Percentiles rank a stretch among this genome's conserved stretches.
These are phyloP conservation scores for Podospora tetraspora DNA, from an alignment of 495 filamentous ascomycete genomes.

Conservation along the genomic window DNA sequence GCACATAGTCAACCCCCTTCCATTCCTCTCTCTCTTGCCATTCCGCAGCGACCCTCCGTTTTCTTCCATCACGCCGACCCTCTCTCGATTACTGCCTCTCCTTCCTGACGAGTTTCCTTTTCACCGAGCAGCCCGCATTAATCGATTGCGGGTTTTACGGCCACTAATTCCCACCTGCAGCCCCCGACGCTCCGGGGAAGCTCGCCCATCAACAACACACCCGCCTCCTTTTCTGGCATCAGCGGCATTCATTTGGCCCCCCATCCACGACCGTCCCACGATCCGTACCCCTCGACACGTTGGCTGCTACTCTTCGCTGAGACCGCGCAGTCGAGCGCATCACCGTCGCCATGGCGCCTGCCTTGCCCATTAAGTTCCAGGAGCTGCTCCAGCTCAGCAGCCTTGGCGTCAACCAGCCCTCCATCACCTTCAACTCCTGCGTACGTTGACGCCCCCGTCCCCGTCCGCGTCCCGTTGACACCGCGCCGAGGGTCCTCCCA, in stretches of 20 bases:
- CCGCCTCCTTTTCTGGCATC: slow-evolving; percentile 21
- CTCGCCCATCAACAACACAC: slow-evolving; percentile 18
- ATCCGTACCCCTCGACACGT: slow-evolving; percentile 31
- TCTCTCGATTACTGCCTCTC: neutral
- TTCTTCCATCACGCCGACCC: slow-evolving; percentile 7
- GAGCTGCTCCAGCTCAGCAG: slow-evolving; percentile 83
- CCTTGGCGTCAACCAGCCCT: slow-evolving; percentile 73
- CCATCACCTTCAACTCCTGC: slow-evolving; percentile 96
- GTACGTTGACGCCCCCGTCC: slow-evolving; percentile 51
- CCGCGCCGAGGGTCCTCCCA: slow-evolving; percentile 4
- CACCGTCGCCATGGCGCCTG: slow-evolving; percentile 39
- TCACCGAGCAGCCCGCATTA: slow-evolving; percentile 13
- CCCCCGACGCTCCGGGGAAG: slow-evolving; percentile 7
- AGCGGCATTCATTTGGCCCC: slow-evolving; percentile 13
- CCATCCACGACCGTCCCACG: slow-evolving; percentile 3
- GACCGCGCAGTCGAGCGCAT: slow-evolving; percentile 35
- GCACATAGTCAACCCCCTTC: slow-evolving; percentile 10
- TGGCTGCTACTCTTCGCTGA: slow-evolving; percentile 27
- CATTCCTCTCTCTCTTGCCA: neutral
- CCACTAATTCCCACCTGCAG: slow-evolving; percentile 4
- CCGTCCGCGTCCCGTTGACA: neutral
- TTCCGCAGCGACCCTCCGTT: slow-evolving; percentile 12
- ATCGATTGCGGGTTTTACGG: slow-evolving; percentile 13
- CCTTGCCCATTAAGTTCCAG: slow-evolving; percentile 86
- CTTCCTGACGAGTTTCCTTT: slow-evolving; percentile 16